phyloP scores from a whole-genome alignment of 2,329 filamentous ascomycete species.

The Colletotrichum falcatum region DNA sequence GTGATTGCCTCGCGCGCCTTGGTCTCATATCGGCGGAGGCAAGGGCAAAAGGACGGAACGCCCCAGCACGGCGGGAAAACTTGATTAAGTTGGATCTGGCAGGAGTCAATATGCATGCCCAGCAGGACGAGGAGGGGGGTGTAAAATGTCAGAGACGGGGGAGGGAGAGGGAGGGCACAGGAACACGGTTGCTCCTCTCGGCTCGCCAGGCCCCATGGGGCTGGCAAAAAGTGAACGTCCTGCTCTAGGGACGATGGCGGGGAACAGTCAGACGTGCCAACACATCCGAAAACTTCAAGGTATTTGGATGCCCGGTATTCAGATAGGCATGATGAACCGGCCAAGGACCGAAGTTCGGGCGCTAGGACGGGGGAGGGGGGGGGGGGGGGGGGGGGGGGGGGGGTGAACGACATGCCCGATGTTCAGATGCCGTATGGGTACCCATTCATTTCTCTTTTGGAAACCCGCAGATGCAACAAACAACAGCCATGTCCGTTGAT shows the following conservation, averaged over 20 bases:
- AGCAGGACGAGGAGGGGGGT: conserved; percentile 19
- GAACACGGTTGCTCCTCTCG: not conserved
- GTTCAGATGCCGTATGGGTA: conserved; percentile 16
- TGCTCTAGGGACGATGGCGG: not conserved
- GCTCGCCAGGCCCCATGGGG: conserved; percentile 11
- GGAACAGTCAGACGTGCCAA: not conserved
- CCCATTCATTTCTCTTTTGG: not conserved
- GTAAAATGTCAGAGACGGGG: not conserved
- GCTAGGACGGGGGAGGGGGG: conserved; percentile 8
- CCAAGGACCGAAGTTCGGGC: conserved; percentile 35
- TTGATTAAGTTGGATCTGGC: conserved; percentile 39
- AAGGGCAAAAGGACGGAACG: conserved; percentile 12
- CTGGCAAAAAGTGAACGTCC: too few relatives aligned
- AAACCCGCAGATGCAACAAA: not conserved
- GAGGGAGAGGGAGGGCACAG: not conserved
- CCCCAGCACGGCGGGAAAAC: conserved; percentile 23
- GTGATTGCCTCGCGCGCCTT: not conserved
- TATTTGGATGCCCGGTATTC: conserved; percentile 17
- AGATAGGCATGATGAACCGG: conserved; percentile 20
- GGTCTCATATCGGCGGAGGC: conserved; percentile 18
- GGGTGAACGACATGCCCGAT: conserved; percentile 30
- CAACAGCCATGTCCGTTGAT: conserved; percentile 23
- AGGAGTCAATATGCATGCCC: conserved; percentile 24
- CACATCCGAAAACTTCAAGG: not conserved
- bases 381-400: too few relatives aligned